Evolutionary conservation across 805 yeast genomes (phyloP).

Genomic region (Wickerhamiella qilinensis): DNA sequence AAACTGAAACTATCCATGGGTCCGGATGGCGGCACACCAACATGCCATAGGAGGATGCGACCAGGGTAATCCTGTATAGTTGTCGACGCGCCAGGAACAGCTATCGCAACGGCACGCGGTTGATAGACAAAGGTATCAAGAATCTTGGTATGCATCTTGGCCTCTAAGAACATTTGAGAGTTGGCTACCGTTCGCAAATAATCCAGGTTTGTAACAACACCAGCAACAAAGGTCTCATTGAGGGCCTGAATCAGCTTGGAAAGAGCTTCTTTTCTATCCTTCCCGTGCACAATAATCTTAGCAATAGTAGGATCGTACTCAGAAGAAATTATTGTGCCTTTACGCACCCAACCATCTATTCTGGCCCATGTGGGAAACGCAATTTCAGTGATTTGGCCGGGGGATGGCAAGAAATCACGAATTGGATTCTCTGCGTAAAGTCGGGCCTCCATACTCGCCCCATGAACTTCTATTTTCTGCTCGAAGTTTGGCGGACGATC

Average conservation of each 20-base stretch:
- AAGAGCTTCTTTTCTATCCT: conserved; percentile 74
- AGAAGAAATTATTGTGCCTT: conserved; percentile 76
- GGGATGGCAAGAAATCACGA: conserved; percentile 88
- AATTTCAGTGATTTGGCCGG: conserved; percentile 82
- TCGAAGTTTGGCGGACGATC: conserved; percentile 70
- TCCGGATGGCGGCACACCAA: conserved; percentile 97
- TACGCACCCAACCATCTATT: conserved; percentile 84
- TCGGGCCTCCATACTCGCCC: conserved; percentile 95
- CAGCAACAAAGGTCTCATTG: conserved; percentile 72
- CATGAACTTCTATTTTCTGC: conserved; percentile 42
- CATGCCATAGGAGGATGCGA: conserved; percentile 67
- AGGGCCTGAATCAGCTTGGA: conserved; percentile 61
- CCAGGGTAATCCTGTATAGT: conserved; percentile 95
- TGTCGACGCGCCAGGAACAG: conserved; percentile 86
- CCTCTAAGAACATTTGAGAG: conserved; percentile 69
- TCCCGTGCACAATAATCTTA: conserved; percentile 88
- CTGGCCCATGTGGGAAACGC: conserved; percentile 82
- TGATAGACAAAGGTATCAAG: conserved; percentile 65
- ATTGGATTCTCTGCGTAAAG: conserved; percentile 95
- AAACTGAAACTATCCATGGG: conserved; percentile 94
- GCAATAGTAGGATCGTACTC: conserved; percentile 96
- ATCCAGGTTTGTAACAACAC: conserved; percentile 81
- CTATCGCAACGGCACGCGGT: conserved; percentile 73
- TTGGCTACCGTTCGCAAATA: conserved; percentile 74
- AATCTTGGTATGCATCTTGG: conserved; percentile 73